These are phyloP conservation scores for Jacaranda copaia DNA, from an alignment of 257 asterid species.

Conservation along the genomic window DNA sequence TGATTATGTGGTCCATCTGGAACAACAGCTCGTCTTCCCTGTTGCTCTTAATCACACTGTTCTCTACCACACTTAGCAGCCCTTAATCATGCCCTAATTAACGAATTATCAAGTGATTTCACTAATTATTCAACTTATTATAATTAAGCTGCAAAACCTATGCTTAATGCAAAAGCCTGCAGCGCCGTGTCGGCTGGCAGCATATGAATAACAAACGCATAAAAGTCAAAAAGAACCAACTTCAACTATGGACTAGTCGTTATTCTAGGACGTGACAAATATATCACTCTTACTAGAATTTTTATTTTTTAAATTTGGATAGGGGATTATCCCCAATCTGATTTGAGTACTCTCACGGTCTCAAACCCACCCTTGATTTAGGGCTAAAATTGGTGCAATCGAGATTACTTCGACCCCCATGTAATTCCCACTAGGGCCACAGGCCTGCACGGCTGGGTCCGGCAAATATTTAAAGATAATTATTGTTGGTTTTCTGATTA, in stretches of 20 bases:
- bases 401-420: no score
- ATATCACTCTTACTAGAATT: no score
- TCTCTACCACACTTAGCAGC: slow-evolving; percentile 11
- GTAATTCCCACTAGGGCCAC: no score
- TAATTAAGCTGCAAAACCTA: not conserved
- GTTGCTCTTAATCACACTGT: slow-evolving; percentile 27
- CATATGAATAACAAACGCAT: not conserved
- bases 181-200: not conserved
- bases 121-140: not conserved
- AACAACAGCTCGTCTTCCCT: slow-evolving; percentile 20
- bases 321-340: no score
- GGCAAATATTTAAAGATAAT: no score
- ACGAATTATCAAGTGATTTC: not conserved
- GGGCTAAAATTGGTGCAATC: no score
- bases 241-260: not conserved
- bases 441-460: no score
- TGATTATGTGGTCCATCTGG: slow-evolving; percentile 49
- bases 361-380: no score
- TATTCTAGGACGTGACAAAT: no score
- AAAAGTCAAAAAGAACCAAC: not conserved
- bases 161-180: not conserved
- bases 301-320: no score
- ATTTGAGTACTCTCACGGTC: no score
- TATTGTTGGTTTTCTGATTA: no score
- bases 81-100: not conserved